Base-by-base conservation (phyloP, 2,329 filamentous ascomycete species). In the Calonectria ilicicola region DNA sequence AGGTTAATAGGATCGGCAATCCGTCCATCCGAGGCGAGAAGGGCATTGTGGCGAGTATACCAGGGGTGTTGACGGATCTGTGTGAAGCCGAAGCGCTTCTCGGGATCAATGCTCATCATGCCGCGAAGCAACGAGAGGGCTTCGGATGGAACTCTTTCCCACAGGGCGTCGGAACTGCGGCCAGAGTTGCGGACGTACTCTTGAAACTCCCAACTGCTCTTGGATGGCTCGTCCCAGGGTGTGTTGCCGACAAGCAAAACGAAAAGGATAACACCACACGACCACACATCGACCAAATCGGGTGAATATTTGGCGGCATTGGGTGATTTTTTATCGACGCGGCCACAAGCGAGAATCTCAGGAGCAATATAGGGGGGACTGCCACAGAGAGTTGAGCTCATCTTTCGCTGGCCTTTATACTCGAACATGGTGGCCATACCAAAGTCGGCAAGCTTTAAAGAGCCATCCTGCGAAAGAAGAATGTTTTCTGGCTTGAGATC, bases 341-440 rank as follows among this genome's bases (percentile, higher is more conserved):
- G 82, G 32, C 87, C 84, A 78, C 87, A 93, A 72, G 84, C 86
- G 29, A 93, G 86, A 32, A 99, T 97, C 84, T 99, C 97, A 1
- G 97, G 97, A 0, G 97, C 97, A 80, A 99, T 98, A 80, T 99
- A 99, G 0, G 97, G 97, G 23, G 97, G 97, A 79, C 95, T 98
- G 8, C 97, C 97, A 81, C 97, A 99, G 76, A 98, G 93, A 2
- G 96, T 98, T 17, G 92, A 92, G 81, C 95, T 98, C 73, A 92
- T 86, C 84, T 98, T 97, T 75, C 91, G 90, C 79, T 93, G 90
- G 12, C 95, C 95, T 79, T 96, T 94, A 84, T 97, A 95, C 84
- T 96, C 92, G 81, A 98, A 99, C 83, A 98, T 90, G 27, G 95
- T 97, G 8, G 97, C 96, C 83, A 99, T 92, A 46, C 97, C 97